Evolutionary conservation across 345 rosid genomes (phyloP), one percentile per base, ranked within the genome.

Genomic region (Psidium guajava): DNA sequence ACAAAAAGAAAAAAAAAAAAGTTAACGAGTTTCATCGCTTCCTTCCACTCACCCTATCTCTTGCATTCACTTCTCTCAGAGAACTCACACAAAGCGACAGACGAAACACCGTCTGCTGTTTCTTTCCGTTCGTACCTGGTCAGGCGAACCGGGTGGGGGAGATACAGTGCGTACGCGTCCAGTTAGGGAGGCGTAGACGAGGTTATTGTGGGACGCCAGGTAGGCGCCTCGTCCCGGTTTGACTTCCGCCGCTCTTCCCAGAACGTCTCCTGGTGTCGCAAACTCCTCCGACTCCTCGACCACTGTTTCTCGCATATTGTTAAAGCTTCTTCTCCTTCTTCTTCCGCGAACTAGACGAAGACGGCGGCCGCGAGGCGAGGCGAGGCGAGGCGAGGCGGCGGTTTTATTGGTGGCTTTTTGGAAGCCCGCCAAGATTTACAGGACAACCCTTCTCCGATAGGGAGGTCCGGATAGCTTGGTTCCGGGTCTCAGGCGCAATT

Each of bases 191-290:
- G 99, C 93, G 89, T 91, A 95, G 92, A 97, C 92, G 44, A 94
- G 88, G 82, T 89, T 85, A 75, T 91, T 94, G 85, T 89, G 90
- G 54, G 91, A 85, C 40, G 93, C 93, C 49, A 89, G 85, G 86
- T 96, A 95, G 6, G 99, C 92, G 32, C 99, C 98, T 82, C 91
- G 93, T 14, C 99, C 98, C 20, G 98, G 89, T 88, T 89, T 96
- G 55, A 97, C 82, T 36, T 94, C 93, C 1, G 88, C 83, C 25
- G 91, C 90, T 83, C 87, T 92, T 1, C 99, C 98, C 82, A 97
- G 84, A 5, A 91, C 88, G 47, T 96, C 98, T 84, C 99, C 98
- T 2, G 99, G 99, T 36, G 98, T 94, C 83, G 95, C 98, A 88
- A 90, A 54, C 75, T 84, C 90, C 91, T 88, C 92, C 87, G 80